Evolutionary conservation across 2,329 filamentous ascomycete species (phyloP), one percentile per base, ranked within the genome.

Genomic region (Botrytis sinoallii): DNA sequence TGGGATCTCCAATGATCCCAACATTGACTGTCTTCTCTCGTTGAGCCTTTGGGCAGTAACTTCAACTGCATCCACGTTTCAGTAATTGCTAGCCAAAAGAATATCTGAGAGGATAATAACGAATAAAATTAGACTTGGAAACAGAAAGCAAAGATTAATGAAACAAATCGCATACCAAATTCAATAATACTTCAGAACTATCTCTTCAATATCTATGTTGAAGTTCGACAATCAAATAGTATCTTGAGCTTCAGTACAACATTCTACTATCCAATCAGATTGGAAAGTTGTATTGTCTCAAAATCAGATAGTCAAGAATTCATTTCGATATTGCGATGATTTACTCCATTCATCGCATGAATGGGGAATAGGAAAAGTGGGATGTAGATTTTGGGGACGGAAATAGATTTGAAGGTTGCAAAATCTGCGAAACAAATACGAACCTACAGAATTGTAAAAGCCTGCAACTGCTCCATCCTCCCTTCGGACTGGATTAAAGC

Each of bases 401-500:
- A 38, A 66, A 48, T 16, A 6, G 29, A 22, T 20, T 32, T 66
- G 20, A 48, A 48, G 42, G 16, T 25, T 16, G 64, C 29, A 32
- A 38, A 40, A 55, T 40, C 18, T 67, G 46, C 18, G 46, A 32
- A 66, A 32, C 44, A 38, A 48, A 25, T 48, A 66, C 64, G 64
- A 66, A 66, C 64, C 64, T 18, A 75, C 74, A 7, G 75, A 63
- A 40, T 79, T 79, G 46, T 78, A 77, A 20, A 79, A 78, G 1
- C 79, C 79, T 32, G 77, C 76, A 4, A 80, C 70, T 25, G 70
- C 71, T 22, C 79, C 77, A 48, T 73, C 74, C 22, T 77, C 74
- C 25, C 75, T 75, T 48, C 78, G 67, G 7, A 80, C 57, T 12
- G 79, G 79, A n/a, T 73, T 78, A 44, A 80, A 78, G 38, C 75